Evolutionary conservation across 352 stramenopile genomes (phyloP).

Genomic region (Saprolegnia parasitica): DNA sequence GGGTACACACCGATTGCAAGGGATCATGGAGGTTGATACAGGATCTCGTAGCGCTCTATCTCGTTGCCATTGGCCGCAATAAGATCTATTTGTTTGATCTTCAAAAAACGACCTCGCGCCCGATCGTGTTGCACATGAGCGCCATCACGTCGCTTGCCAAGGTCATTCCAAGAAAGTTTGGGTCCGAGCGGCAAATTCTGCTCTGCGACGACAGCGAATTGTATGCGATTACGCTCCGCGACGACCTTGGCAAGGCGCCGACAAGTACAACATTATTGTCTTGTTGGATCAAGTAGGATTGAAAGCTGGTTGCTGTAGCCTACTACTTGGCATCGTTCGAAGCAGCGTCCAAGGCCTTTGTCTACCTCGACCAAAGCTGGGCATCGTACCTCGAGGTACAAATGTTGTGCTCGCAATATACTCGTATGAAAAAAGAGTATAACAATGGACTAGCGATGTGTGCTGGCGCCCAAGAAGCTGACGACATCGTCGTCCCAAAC

Average conservation of each 20-base stretch:
- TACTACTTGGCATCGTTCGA: conserved; percentile 6
- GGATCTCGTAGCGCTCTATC: neutral
- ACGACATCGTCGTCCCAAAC: neutral
- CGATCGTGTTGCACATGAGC: neutral
- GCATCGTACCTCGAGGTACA: neutral
- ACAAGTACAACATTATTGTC: neutral
- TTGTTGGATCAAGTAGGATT: neutral
- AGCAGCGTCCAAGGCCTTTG: neutral
- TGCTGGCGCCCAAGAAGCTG: neutral
- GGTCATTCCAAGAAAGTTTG: neutral
- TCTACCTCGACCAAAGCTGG: neutral
- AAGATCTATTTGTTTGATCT: neutral
- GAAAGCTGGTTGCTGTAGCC: neutral
- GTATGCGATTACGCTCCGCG: neutral
- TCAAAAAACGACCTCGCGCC: neutral
- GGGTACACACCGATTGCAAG: neutral
- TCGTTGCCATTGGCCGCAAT: neutral
- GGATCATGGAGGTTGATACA: too few species aligned
- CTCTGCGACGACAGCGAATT: neutral
- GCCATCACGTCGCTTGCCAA: neutral
- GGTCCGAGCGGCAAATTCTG: neutral
- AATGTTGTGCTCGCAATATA: neutral
- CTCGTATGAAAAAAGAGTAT: too few species aligned
- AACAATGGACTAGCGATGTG: neutral
- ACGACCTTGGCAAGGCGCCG: too few species aligned